A percentile compares a stretch with the other conserved stretches of the same genome.
These are phyloP conservation scores for Elaphomyces granulatus DNA, from an alignment of 495 filamentous ascomycete genomes.

Conservation along the genomic window DNA sequence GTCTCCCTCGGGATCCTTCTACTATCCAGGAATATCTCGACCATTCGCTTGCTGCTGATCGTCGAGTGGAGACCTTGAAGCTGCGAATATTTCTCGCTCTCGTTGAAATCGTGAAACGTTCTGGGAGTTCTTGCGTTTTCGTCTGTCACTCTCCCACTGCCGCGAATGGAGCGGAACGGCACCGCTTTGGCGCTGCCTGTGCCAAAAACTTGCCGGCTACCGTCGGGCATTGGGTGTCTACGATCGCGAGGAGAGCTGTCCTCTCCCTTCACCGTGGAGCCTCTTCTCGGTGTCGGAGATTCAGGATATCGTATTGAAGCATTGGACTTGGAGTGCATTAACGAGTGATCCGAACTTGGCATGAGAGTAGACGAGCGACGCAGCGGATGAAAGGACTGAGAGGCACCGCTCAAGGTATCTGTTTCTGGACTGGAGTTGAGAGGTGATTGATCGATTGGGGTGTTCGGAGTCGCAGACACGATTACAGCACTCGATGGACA, in stretches of 20 bases:
- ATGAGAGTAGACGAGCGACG: background rate
- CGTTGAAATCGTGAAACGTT: constrained; percentile 2
- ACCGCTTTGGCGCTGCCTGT: constrained; percentile 13
- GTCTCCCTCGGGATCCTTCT: constrained; percentile 21
- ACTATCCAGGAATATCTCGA: constrained; percentile 44
- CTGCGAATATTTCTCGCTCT: constrained; percentile 10
- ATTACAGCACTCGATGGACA: constrained; percentile 11
- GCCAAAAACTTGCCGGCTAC: constrained; percentile 1
- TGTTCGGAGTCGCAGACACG: too few relatives aligned
- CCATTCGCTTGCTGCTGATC: constrained; percentile 42
- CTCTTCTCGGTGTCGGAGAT: constrained; percentile 20
- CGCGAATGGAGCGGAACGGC: constrained; percentile 20
- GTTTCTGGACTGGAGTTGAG: background rate
- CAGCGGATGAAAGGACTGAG: background rate
- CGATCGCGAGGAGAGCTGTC: background rate
- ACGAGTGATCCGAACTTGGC: constrained; percentile 6
- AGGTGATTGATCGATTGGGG: background rate
- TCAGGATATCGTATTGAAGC: constrained; percentile 16
- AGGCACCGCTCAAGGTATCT: background rate
- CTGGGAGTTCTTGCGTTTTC: constrained; percentile 21
- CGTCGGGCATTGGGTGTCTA: background rate
- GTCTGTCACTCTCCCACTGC: constrained; percentile 15
- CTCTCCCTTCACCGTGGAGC: background rate
- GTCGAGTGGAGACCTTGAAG: constrained; percentile 14
- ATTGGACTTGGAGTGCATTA: constrained; percentile 15